Evolutionary conservation across 2,329 filamentous ascomycete genomes (phyloP), one percentile per base, ranked within the genome.

Genomic region (Cordyceps farinosa): DNA sequence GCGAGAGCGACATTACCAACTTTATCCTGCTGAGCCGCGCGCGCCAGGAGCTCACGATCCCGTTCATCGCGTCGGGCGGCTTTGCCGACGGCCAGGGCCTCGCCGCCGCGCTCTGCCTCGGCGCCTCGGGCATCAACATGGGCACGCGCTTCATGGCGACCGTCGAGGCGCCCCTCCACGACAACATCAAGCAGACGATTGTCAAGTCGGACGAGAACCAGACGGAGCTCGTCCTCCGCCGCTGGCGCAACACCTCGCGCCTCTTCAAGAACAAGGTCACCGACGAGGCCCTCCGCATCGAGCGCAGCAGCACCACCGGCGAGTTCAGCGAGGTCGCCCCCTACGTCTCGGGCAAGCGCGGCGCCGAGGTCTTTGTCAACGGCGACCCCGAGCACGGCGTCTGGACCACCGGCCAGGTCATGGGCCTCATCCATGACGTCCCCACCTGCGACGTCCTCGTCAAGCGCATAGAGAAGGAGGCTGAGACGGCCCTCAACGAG

Each of bases 91-190:
- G 95, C 0, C 87, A 96, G 71, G 95, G 95, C 4, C 84, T 99
- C 27, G 95, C 95, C 1, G 95, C 94, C 2, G 95, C 95, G 8
- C 81, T 99, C 69, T 89, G 89, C 47, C 84, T 99, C 13, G 95
- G 95, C 42, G 95, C 95, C 0, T 91, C 91, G 75, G 95, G 95
- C 66, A 88, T 98, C 79, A 99, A 99, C 79, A 99, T 99, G 95
- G 95, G 95, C 64, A 99, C 95, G 10, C 84, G 95, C 48, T 99
- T 98, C 81, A 96, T 99, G 91, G 94, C 90, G 80, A 98, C 95
- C 0, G 82, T 94, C 51, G 95, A 98, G 78, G 88, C 93, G 17
- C 95, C 95, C 1, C 90, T 99, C 67, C 95, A 99, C 78, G 75
- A 86, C 55, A 96, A 96, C 69, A 92, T 99, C 80, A 99, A 99